A percentile compares a stretch with the other conserved stretches of the same genome.
Conservation (phyloP, 163 green algal species). For the Volvox carteri region DNA sequence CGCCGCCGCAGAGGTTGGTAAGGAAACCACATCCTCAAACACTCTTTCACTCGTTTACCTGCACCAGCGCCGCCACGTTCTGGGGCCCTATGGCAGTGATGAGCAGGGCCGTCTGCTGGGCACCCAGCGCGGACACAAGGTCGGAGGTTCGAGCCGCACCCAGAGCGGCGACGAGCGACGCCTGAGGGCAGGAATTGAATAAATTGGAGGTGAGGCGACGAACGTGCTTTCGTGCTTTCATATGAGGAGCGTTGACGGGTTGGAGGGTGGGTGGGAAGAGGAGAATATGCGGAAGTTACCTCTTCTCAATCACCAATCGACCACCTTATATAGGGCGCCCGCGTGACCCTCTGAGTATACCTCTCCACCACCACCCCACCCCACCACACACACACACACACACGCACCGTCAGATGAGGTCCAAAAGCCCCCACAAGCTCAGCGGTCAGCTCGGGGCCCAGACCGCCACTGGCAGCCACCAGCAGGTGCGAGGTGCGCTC, state of each 20-base stretch:
- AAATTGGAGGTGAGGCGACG: too few species aligned
- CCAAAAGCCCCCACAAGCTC: background rate
- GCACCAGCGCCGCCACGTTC: background rate
- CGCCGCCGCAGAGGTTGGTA: background rate
- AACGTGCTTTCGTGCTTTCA: too few species aligned
- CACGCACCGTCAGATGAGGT: background rate
- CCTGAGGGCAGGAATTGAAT: too few species aligned
- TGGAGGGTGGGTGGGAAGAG: too few species aligned
- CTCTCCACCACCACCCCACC: too few species aligned
- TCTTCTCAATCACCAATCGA: too few species aligned
- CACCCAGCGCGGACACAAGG: constrained; percentile 54
- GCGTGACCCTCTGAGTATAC: too few species aligned
- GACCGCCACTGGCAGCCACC: background rate
- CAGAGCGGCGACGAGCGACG: background rate
- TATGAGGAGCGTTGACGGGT: too few species aligned
- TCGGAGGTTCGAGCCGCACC: background rate
- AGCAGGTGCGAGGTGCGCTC: background rate
- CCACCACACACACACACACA: too few species aligned
- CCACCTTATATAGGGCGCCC: too few species aligned
- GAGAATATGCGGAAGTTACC: too few species aligned
- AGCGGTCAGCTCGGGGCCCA: constrained; percentile 24
- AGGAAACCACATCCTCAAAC: background rate
- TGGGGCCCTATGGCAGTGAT: background rate
- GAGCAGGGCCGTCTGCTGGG: constrained; percentile 43
- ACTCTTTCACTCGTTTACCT: background rate